Evolutionary conservation across 148 eudicot species (phyloP), one percentile per base, ranked within the genome.

Genomic region (Rhododendron mucronatum): DNA sequence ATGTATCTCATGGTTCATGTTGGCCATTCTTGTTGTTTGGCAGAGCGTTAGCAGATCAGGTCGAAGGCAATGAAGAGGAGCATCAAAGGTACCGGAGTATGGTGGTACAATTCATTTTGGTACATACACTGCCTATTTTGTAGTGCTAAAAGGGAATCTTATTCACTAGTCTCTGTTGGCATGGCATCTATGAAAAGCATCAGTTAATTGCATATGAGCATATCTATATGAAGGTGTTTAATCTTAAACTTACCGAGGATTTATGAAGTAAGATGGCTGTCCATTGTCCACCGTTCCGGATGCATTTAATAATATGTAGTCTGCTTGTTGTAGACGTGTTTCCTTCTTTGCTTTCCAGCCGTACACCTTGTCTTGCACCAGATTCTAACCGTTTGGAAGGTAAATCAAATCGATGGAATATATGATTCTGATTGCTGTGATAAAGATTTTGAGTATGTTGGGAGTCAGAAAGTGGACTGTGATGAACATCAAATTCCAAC

Each of bases 11-110:
- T 37, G 7, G 88, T 85, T 83, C 86, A 83, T 80, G 84, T 80
- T 87, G 86, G 86, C 88, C 82, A 87, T 89, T 87, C 83, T 85
- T 87, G 85, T 85, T 84, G 78, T 90, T 59, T 78, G 85, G 86
- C 92, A 96, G 99, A 93, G 94, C 98, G 16, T 88, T 96, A 83
- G 97, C 97, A 74, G 99, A 96, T 91, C 99, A 96, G 89, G 85
- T 96, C 88, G 96, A 96, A 83, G 99, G 99, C 82, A 90, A 88
- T 86, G 97, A 94, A 88, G 97, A 96, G 79, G 91, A 93, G 83
- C 98, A 95, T 81, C 88, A 85, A 87, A 96, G 95, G 86, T 96
- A 93, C 84, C 94, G 99, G 78, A 87, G 55, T 67, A 93, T 94
- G 96, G 96, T 93, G 86, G 98, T 95, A 33, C 91, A 92, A 51